phyloP scores from a whole-genome alignment of 345 rosid species.

The Erodium maritimum region DNA sequence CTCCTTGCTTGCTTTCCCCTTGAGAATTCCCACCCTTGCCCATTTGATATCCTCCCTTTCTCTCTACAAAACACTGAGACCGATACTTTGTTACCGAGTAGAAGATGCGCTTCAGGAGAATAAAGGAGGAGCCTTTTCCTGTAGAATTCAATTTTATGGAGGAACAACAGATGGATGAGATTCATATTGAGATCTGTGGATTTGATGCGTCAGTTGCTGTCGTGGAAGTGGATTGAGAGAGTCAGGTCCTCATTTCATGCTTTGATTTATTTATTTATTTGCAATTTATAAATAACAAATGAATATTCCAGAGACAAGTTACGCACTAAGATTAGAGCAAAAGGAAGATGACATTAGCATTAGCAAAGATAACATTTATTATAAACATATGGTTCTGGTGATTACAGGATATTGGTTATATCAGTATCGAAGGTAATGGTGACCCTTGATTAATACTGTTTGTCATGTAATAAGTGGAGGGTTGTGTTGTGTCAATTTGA shows the following conservation, averaged over 20 bases:
- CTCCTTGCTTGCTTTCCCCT: constrained; percentile 29
- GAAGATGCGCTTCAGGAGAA: background rate
- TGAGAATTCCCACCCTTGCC: constrained; percentile 63
- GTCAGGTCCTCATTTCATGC: background rate
- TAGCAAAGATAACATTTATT: no score
- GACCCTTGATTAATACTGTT: no score
- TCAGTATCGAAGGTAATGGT: no score
- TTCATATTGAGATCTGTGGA: background rate
- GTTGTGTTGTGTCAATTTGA: no score
- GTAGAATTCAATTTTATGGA: no score
- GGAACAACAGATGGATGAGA: background rate
- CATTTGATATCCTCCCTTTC: constrained; percentile 18
- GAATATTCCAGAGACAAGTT: background rate
- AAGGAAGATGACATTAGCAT: no score
- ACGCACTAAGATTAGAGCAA: no score
- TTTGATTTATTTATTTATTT: no score
- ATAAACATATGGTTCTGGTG: no score
- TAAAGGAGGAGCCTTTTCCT: background rate
- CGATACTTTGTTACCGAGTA: no score
- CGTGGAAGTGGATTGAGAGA: background rate
- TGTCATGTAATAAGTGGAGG: no score
- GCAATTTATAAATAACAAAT: background rate
- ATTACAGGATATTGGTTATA: no score
- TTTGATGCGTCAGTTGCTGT: background rate
- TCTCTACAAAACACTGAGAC: background rate